Percentiles rank a stretch among this genome's conserved stretches.
Conservation (phyloP, 768 basidiomycete genomes). For the Termitomyces sp. region DNA sequence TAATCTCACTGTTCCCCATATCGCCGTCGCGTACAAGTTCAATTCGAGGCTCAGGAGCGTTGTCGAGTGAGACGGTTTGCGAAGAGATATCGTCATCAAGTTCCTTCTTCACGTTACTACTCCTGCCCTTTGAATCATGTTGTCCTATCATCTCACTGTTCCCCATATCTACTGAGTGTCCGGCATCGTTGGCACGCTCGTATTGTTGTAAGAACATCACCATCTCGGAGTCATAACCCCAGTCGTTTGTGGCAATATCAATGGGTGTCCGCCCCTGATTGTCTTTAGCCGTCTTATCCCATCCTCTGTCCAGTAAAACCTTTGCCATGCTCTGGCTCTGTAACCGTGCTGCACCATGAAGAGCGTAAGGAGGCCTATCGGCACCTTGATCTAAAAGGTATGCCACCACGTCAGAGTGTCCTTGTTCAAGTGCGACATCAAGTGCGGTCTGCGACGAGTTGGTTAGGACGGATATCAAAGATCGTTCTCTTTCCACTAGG, state of each 20-base stretch:
- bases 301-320: neutral
- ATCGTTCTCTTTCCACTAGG: neutral
- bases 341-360: neutral
- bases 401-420: neutral
- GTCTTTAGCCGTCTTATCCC: neutral
- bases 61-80: neutral
- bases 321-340: too few relatives aligned
- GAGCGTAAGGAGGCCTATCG: neutral
- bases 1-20: too few relatives aligned
- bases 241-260: neutral
- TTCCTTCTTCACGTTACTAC: neutral
- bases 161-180: neutral
- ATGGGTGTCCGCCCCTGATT: neutral
- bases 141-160: neutral
- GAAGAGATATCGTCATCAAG: neutral
- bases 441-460: neutral
- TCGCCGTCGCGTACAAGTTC: too few relatives aligned
- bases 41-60: neutral
- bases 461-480: neutral
- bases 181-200: neutral
- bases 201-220: neutral
- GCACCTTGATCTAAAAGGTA: neutral
- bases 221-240: neutral
- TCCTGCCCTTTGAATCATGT: neutral
- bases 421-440: neutral